Conservation (phyloP, 2,329 filamentous ascomycete genomes). For the Monosporascus sp. region DNA sequence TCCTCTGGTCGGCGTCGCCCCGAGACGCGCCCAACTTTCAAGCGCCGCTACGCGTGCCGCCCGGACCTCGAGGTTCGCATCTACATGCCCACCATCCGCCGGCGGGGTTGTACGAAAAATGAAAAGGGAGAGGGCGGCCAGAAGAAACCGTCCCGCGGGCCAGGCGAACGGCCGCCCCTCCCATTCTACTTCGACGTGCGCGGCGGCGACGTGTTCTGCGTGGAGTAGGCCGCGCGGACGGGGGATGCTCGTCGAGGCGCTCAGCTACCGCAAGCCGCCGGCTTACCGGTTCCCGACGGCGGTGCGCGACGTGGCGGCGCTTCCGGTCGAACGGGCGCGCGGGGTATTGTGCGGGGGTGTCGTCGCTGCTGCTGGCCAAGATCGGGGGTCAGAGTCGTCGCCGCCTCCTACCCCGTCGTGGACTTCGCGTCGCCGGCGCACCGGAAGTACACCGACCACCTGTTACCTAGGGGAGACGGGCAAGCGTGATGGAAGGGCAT, state of each 20-base stretch:
- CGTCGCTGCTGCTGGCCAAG: slow-evolving; percentile 20
- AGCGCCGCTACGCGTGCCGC: slow-evolving; percentile 1
- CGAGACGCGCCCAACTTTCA: background rate
- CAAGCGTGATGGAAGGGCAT: slow-evolving; percentile 16
- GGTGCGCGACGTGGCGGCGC: slow-evolving; percentile 39
- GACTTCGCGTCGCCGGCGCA: slow-evolving; percentile 26
- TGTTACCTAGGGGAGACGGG: slow-evolving; percentile 17
- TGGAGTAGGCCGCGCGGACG: slow-evolving; percentile 33
- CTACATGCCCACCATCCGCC: slow-evolving; percentile 2
- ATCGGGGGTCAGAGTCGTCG: too few relatives aligned
- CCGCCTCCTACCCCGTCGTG: slow-evolving; percentile 34
- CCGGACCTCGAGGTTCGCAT: slow-evolving; percentile 3
- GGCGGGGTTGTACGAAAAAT: too few relatives aligned
- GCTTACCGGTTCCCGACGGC: slow-evolving; percentile 36
- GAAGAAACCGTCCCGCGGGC: too few relatives aligned
- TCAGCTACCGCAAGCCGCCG: slow-evolving; percentile 46
- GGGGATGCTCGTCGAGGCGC: slow-evolving; percentile 38
- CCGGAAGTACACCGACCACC: slow-evolving; percentile 18
- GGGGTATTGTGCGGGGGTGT: slow-evolving; percentile 32
- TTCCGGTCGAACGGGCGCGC: slow-evolving; percentile 20
- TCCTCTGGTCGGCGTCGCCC: slow-evolving; percentile 1
- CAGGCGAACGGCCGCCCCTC: background rate
- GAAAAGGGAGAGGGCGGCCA: too few relatives aligned
- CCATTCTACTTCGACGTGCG: slow-evolving; percentile 31
- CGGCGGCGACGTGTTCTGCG: slow-evolving; percentile 46